Base-by-base conservation (phyloP, 345 rosid genomes). In the Populus davidiana region DNA sequence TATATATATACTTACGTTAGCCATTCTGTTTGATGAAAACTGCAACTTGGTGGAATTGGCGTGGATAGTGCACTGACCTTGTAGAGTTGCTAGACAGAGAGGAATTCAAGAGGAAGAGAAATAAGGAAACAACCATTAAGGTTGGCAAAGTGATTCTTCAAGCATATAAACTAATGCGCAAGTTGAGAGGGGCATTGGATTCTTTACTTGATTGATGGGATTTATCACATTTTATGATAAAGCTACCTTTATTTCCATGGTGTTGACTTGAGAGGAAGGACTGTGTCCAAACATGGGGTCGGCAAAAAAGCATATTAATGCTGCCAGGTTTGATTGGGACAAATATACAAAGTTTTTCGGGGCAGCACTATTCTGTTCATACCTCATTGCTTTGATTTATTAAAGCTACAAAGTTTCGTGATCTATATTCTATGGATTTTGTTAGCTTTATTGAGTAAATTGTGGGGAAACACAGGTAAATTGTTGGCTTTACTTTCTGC, bases 121-220 rank as follows among this genome's bases (percentile, higher is more conserved):
- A 35, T 56, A 62, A 69, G 44, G 47, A 20, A 27, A 20, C 27
- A 31, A 7, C 66, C 2, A 23, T 71, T 1, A 16, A 33, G 44
- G 77, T 43, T 11, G 23, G 72, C 12, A 36, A 4, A 25, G 43
- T 16, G 74, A 39, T 47, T 3, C 50, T 52, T 33, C 18, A 16
- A 33, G 75, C 56, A 23, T 25, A 75, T 64, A 75, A 43, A 73
- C 50, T 25, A 67, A 10, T 12, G 44, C 11, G 44, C 1, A 35
- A 33, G 63, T 29, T 7, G 35, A 52, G n/a, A 33, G 44, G 61
- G 82, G 87, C 14, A 85, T 84, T 74, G 84, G 88, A 82, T 87
- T 76, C 90, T 65, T 76, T 59, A n/a, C 87, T 71, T 80, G 83
- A 81, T 44, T 62, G 77, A 68, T 65, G 86, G 78, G 59, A 73